Evolutionary conservation across 148 eudicot species (phyloP).

Genomic region (Hydrangea macrophylla): DNA sequence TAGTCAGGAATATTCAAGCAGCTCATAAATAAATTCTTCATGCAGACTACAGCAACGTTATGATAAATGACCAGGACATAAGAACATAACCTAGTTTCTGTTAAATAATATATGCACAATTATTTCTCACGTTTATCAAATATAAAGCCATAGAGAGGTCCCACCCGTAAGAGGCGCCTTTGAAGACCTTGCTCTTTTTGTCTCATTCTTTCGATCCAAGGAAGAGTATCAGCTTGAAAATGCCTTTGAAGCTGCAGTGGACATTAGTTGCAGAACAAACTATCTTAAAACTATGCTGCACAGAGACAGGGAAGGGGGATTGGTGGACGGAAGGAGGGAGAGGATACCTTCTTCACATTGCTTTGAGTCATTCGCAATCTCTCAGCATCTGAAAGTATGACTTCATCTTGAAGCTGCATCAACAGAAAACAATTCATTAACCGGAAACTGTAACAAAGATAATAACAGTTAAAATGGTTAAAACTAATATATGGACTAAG

Average conservation of each 20-base stretch:
- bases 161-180: constrained; percentile 86
- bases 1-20: neutral
- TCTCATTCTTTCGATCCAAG: constrained; percentile 86
- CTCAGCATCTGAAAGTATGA: constrained; percentile 79
- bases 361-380: constrained; percentile 77
- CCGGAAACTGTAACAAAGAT: neutral
- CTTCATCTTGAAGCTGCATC: constrained; percentile 96
- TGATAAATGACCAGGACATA: neutral
- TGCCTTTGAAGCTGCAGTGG: constrained; percentile 86
- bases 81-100: neutral
- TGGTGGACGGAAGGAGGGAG: too few species aligned
- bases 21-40: too few species aligned
- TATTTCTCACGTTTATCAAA: neutral
- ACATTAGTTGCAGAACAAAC: constrained; percentile 5
- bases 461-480: neutral
- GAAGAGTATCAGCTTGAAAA: constrained; percentile 90
- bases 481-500: too few species aligned
- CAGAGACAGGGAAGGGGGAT: too few species aligned
- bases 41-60: constrained; percentile 8
- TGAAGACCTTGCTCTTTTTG: constrained; percentile 95
- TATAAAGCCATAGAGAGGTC: constrained; percentile 6
- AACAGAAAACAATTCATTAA: constrained; percentile 11
- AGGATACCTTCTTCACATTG: constrained; percentile 79
- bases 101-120: too few species aligned
- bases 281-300: neutral